Percentiles rank a stretch among this genome's conserved stretches.
phyloP scores from a whole-genome alignment of 106 monocot genomes.

The Dendrobium nobile region DNA sequence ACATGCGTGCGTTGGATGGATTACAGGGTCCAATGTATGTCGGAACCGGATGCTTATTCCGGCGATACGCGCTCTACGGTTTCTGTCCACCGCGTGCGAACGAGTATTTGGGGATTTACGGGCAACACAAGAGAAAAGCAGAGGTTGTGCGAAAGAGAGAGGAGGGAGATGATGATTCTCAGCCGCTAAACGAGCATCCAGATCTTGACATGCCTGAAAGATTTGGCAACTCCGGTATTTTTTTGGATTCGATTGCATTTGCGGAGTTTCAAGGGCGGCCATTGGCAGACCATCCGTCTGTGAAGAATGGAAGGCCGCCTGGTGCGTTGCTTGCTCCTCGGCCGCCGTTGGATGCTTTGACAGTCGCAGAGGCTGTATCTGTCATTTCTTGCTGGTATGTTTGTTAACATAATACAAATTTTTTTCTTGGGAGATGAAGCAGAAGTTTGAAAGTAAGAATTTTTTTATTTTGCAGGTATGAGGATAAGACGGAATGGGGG shows the following conservation, averaged over 20 bases:
- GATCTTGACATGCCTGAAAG: conserved; percentile 48
- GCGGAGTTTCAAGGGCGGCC: conserved; percentile 88
- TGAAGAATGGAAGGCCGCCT: conserved; percentile 80
- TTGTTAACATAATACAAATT: too few species aligned
- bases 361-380: conserved; percentile 71
- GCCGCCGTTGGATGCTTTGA: conserved; percentile 61
- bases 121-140: conserved; percentile 48
- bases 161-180: conserved; percentile 8
- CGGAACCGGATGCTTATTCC: conserved; percentile 90
- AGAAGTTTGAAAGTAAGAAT: neutral
- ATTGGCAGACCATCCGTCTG: conserved; percentile 69
- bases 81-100: conserved; percentile 73
- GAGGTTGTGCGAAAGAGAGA: neutral
- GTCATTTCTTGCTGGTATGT: conserved; percentile 81
- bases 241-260: conserved; percentile 62
- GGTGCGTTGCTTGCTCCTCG: conserved; percentile 58
- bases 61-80: conserved; percentile 76
- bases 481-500: conserved; percentile 93
- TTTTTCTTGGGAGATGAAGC: neutral
- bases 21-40: conserved; percentile 94
- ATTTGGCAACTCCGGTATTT: conserved; percentile 68
- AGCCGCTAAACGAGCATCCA: conserved; percentile 30
- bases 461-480: conserved; percentile 34
- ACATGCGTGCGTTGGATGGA: conserved; percentile 94
- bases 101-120: conserved; percentile 65